Percentiles rank a stretch among this genome's conserved stretches.
Conservation (phyloP, 2,329 filamentous ascomycete species). For the Penicillium italicum region DNA sequence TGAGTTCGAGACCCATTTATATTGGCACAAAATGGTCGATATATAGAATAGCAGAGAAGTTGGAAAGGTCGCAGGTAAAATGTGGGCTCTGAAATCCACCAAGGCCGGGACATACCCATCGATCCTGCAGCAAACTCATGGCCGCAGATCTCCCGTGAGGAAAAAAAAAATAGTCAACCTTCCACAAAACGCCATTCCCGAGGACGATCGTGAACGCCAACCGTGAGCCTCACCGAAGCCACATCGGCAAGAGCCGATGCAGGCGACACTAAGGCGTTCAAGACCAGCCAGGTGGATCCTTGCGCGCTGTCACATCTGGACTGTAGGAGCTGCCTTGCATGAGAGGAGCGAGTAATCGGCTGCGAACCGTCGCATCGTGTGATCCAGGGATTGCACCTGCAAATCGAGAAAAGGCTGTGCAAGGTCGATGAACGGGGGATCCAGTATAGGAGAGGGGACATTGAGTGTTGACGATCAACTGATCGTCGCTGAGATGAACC, state of each 20-base stretch:
- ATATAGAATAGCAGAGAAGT: background rate
- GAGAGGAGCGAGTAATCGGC: slow-evolving; percentile 23
- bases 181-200: slow-evolving; percentile 8
- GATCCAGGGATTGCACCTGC: background rate
- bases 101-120: background rate
- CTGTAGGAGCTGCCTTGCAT: slow-evolving; percentile 21
- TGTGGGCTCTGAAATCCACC: background rate
- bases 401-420: background rate
- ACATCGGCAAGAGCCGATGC: slow-evolving; percentile 24
- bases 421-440: slow-evolving; percentile 2
- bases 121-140: slow-evolving; percentile 8
- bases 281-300: slow-evolving; percentile 18
- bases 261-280: slow-evolving; percentile 19
- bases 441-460: slow-evolving; percentile 1
- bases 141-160: slow-evolving; percentile 9
- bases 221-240: slow-evolving; percentile 19
- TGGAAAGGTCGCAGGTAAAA: background rate
- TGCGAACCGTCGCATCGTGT: slow-evolving; percentile 6
- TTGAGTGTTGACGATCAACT: background rate
- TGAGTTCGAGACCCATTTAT: background rate
- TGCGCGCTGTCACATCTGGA: slow-evolving; percentile 22
- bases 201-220: slow-evolving; percentile 11
- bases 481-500: slow-evolving; percentile 5
- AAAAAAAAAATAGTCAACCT: slow-evolving; percentile 1
- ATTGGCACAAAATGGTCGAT: background rate